Conservation (phyloP, 1,139 yeast genomes). For the Yamadazyma dushanensis region DNA sequence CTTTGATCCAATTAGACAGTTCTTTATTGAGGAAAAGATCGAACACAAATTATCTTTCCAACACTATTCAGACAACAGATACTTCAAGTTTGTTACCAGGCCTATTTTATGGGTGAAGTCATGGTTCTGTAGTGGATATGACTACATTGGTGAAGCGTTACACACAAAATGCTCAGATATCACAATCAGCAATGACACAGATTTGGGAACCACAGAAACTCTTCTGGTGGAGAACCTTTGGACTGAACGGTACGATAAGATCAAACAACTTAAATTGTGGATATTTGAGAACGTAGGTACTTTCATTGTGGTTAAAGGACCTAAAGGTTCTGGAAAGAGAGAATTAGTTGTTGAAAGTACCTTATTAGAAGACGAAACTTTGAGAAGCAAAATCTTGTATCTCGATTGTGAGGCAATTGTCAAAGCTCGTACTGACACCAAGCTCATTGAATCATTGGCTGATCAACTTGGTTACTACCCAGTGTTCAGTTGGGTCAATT, state of each 20-base stretch:
- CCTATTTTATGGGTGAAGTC: conserved; percentile 26
- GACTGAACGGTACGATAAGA: conserved; percentile 69
- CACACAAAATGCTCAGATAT: conserved; percentile 18
- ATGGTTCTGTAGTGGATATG: conserved; percentile 31
- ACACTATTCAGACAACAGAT: conserved; percentile 31
- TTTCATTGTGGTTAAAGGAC: conserved; percentile 87
- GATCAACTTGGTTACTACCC: conserved; percentile 87
- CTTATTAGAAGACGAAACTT: conserved; percentile 42
- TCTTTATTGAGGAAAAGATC: conserved; percentile 73
- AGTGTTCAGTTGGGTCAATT: conserved; percentile 88
- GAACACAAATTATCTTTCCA: conserved; percentile 46
- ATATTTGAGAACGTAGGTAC: conserved; percentile 78
- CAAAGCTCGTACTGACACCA: conserved; percentile 72
- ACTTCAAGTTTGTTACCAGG: conserved; percentile 25
- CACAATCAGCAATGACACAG: conserved; percentile 16
- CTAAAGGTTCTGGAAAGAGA: conserved; percentile 90
- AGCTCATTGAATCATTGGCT: conserved; percentile 68
- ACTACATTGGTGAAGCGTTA: conserved; percentile 26
- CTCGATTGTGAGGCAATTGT: conserved; percentile 78
- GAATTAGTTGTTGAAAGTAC: conserved; percentile 76
- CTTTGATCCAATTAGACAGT: conserved; percentile 90
- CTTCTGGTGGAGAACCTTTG: conserved; percentile 32
- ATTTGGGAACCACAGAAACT: conserved; percentile 11
- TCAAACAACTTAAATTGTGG: conserved; percentile 74
- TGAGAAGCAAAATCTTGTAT: conserved; percentile 58